phyloP scores from a whole-genome alignment of 768 basidiomycete genomes.

The Boletus coccyginus region DNA sequence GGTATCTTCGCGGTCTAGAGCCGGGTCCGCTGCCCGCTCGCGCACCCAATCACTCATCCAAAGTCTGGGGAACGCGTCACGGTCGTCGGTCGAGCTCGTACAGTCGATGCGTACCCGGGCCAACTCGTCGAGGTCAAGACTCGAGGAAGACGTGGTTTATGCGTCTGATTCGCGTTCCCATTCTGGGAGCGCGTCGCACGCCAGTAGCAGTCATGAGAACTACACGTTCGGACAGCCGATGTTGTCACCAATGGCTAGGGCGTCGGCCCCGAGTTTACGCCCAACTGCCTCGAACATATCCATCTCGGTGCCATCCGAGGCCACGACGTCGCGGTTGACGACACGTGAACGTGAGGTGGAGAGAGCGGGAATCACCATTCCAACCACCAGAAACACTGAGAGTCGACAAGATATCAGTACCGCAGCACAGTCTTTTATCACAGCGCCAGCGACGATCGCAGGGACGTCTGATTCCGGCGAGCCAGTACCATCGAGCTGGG shows the following conservation, averaged over 20 bases:
- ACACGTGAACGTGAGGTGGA: conserved; percentile 15
- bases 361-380: conserved; percentile 28
- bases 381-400: conserved; percentile 22
- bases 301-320: conserved; percentile 24
- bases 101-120: conserved; percentile 50
- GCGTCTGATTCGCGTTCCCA: conserved; percentile 34
- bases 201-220: conserved; percentile 54
- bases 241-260: conserved; percentile 28
- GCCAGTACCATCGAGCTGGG: conserved; percentile 48
- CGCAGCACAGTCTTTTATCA: conserved; percentile 66
- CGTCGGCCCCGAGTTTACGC: conserved; percentile 20
- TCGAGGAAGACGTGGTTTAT: conserved; percentile 52
- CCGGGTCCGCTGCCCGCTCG: conserved; percentile 55
- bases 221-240: conserved; percentile 71
- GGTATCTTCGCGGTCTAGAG: conserved; percentile 38
- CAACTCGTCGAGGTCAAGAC: conserved; percentile 65
- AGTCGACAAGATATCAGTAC: conserved; percentile 66
- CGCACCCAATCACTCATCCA: conserved; percentile 68
- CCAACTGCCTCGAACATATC: conserved; percentile 18
- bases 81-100: conserved; percentile 58
- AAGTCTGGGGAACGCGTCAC: conserved; percentile 56
- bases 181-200: conserved; percentile 47
- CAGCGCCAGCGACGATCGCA: conserved; percentile 57
- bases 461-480: conserved; percentile 54
- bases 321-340: conserved; percentile 24